A percentile compares a stretch with the other conserved stretches of the same genome.
Evolutionary conservation across 371 early-diverging fungal species (phyloP).

Genomic region (Chytridiales sp.): DNA sequence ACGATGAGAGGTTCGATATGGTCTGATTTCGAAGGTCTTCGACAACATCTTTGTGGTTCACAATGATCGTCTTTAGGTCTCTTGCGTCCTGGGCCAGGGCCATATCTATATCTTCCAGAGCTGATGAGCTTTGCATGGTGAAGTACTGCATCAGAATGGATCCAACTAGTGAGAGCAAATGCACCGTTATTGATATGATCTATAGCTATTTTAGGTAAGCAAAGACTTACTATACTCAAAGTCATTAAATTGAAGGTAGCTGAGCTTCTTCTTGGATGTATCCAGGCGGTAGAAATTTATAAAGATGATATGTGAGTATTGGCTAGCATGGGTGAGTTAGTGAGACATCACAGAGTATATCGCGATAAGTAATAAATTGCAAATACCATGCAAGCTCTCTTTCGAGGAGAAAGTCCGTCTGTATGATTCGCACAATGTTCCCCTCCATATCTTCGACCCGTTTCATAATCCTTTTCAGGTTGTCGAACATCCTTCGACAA

Average conservation of each 20-base stretch:
- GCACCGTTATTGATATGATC: neutral
- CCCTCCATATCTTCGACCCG: constrained; percentile 60
- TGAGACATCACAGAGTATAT: neutral
- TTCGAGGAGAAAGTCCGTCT: constrained; percentile 50
- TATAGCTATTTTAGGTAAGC: neutral
- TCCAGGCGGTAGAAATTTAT: constrained; percentile 60
- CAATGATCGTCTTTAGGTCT: constrained; percentile 39
- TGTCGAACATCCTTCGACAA: constrained; percentile 66
- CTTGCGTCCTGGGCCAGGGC: constrained; percentile 41
- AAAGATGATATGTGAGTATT: constrained; percentile 61
- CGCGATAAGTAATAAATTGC: too few relatives aligned
- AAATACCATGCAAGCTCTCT: constrained; percentile 48
- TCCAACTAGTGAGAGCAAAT: constrained; percentile 28
- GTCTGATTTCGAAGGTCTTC: constrained; percentile 36
- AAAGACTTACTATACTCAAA: constrained; percentile 50
- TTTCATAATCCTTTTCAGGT: constrained; percentile 61
- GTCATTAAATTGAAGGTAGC: constrained; percentile 50
- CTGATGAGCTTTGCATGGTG: constrained; percentile 26
- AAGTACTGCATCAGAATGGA: constrained; percentile 39
- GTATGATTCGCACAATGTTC: constrained; percentile 44
- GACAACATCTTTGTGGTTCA: constrained; percentile 41
- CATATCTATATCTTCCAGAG: constrained; percentile 47
- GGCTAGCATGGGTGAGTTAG: constrained; percentile 14
- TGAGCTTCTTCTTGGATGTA: constrained; percentile 59
- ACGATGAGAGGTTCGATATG: constrained; percentile 7